Evolutionary conservation across 768 basidiomycete genomes (phyloP).

Genomic region (Phanerodontia chrysosporium): DNA sequence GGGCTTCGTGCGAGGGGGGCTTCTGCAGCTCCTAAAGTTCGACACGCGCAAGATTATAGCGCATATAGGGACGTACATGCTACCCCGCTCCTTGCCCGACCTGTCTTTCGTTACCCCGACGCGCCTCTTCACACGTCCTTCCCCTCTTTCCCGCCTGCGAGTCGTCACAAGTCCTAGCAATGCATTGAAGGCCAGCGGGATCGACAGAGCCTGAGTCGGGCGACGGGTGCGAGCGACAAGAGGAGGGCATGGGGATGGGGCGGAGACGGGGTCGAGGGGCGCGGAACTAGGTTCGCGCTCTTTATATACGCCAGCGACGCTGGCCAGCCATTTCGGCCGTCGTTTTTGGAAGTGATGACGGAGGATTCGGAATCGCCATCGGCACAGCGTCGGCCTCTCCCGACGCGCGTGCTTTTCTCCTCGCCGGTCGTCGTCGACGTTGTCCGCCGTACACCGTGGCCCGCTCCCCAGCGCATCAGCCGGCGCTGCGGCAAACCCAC

Average conservation of each 20-base stretch:
- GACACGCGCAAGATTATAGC: conserved; percentile 16
- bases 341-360: neutral
- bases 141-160: neutral
- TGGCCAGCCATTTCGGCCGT: neutral
- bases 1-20: too few relatives aligned
- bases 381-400: neutral
- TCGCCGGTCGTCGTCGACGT: neutral
- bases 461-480: neutral
- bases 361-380: neutral
- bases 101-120: too few relatives aligned
- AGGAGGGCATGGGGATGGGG: neutral
- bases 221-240: neutral
- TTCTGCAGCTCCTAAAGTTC: neutral
- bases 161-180: neutral
- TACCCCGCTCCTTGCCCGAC: too few relatives aligned
- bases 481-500: neutral
- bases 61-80: conserved; percentile 18
- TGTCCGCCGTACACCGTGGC: neutral
- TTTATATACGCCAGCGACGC: neutral
- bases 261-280: neutral
- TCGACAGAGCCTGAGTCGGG: neutral
- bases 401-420: neutral
- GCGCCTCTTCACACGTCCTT: too few relatives aligned
- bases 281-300: neutral
- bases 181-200: neutral